Conservation (phyloP, 1,139 yeast genomes). For the Lodderomyces oxycetoniae region DNA sequence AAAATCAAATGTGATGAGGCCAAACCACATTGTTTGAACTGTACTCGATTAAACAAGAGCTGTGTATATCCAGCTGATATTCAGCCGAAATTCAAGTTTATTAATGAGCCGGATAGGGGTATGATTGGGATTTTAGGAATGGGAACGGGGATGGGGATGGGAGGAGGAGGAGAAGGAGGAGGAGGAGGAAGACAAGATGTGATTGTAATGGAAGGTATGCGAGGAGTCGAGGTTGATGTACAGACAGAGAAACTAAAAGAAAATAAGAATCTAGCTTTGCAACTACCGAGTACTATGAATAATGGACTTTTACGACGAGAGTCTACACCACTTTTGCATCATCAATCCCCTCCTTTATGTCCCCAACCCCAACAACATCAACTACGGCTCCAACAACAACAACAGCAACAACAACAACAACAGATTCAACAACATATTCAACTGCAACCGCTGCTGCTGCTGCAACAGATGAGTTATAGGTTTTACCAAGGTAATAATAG, state of each 20-base stretch:
- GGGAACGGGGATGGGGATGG: neutral
- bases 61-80: conserved; percentile 39
- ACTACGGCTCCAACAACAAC: conserved; percentile 3
- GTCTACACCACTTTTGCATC: neutral
- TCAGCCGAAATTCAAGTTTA: no score
- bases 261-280: no score
- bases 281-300: no score
- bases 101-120: no score
- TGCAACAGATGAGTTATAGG: conserved; percentile 1
- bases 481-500: conserved; percentile 5
- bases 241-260: no score
- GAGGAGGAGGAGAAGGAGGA: conserved; percentile 1
- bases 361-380: neutral
- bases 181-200: neutral
- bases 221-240: no score
- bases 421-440: neutral
- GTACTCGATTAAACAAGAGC: conserved; percentile 43
- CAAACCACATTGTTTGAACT: conserved; percentile 33
- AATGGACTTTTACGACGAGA: no score
- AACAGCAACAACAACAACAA: conserved; percentile 1
- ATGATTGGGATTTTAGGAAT: no score
- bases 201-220: neutral
- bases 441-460: neutral
- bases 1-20: conserved; percentile 49
- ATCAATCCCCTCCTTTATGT: neutral